Evolutionary conservation across 164 flowering plant species (phyloP), one percentile per base, ranked within the genome.

Genomic region (Euptelea pleiosperma): DNA sequence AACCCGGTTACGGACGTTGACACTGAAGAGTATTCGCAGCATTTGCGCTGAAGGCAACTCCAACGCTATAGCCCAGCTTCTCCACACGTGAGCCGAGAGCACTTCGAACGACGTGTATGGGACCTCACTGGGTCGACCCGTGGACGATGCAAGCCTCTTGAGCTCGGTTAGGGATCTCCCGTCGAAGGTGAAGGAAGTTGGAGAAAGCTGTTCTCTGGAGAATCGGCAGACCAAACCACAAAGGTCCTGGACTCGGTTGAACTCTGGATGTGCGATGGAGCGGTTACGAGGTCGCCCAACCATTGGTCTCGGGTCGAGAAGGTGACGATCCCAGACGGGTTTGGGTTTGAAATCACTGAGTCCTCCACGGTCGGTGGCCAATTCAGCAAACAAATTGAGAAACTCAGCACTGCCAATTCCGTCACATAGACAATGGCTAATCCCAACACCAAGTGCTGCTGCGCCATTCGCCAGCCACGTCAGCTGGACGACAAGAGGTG

Each of bases 41-140:
- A 46, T 52, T 56, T 81, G 89, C 37, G 63, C 72, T 15, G 75
- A 25, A 0, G 89, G 79, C 10, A 83, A 26, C 24, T 63, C 68
- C 55, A 85, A 28, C 0, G 89, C 69, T 36, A 70, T 70, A 0
- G 83, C 89, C 91, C 91, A 87, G 55, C 85, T 67, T 39, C 79
- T 69, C 95, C 95, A 87, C 0, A 85, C 67, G 50, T 85, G 91
- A 0, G 84, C 91, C 8, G 91, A 58, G 11, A 87, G 64, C 8
- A 81, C 89, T 29, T 87, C 91, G 48, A 85, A 87, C 14, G 83
- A 70, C 8, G 89, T 85, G 74, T 24, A 73, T 1, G 56, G 6
- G 0, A 55, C 34, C 55, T 72, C 64, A 14, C 46, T 22, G 42
- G 44, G 44, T 45, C 46, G 67, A 56, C 64, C 53, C 52, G 71